These are phyloP conservation scores for Atalantia buxifolia DNA, from an alignment of 345 rosid species.

Conservation along the genomic window DNA sequence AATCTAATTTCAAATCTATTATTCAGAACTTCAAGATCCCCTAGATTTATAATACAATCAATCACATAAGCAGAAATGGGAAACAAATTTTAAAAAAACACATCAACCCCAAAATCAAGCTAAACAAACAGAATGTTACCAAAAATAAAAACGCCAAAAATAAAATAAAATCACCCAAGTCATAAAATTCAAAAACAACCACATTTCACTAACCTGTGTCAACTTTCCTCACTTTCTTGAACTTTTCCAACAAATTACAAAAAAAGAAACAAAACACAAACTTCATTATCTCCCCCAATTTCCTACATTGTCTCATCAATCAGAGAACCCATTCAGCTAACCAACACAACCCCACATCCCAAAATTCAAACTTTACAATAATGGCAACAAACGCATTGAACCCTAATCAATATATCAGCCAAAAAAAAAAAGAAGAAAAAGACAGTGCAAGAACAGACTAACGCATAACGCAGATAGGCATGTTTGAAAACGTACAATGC, in stretches of 20 bases:
- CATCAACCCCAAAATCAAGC: constrained; percentile 11
- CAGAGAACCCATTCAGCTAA: neutral
- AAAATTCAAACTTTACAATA: constrained; percentile 6
- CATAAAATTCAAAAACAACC: neutral
- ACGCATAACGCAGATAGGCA: neutral
- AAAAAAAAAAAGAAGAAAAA: neutral
- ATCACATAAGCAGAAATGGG: neutral
- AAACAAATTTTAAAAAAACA: neutral
- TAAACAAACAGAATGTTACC: constrained; percentile 13
- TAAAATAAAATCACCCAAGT: neutral
- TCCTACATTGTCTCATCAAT: constrained; percentile 16
- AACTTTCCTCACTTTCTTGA: neutral
- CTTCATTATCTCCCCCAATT: neutral
- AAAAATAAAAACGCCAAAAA: constrained; percentile 11
- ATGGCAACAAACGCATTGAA: constrained; percentile 6
- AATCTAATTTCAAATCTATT: constrained; percentile 6
- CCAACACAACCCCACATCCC: neutral
- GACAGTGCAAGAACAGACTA: neutral
- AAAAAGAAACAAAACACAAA: neutral
- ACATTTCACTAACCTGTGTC: neutral
- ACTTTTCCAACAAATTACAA: neutral
- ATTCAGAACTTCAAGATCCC: neutral
- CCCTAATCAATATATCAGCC: constrained; percentile 1
- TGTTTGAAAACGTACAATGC: neutral
- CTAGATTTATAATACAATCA: constrained; percentile 1